Evolutionary conservation across 2,329 filamentous ascomycete genomes (phyloP).

Genomic region (Thelonectria rubi): DNA sequence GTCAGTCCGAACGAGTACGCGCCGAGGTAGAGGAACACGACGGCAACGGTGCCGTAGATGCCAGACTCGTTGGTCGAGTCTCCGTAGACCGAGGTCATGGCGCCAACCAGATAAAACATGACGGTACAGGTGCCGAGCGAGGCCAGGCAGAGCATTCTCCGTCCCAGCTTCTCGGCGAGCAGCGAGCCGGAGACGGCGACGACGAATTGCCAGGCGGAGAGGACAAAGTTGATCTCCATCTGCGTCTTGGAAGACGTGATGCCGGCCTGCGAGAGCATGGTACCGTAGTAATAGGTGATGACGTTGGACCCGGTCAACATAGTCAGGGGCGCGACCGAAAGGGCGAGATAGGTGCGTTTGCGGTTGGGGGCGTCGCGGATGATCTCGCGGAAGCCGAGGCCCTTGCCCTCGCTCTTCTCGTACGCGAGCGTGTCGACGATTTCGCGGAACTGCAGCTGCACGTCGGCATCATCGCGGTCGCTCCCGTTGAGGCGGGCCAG

Average conservation of each 20-base stretch:
- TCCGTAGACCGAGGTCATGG: slow-evolving; percentile 10
- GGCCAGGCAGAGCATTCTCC: neutral
- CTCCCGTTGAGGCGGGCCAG: slow-evolving; percentile 47
- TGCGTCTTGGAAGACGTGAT: neutral
- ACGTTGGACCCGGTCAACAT: neutral
- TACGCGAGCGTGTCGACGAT: too few species aligned
- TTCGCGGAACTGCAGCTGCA: neutral
- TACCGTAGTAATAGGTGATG: slow-evolving; percentile 6
- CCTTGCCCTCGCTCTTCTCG: too few species aligned
- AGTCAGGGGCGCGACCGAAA: neutral
- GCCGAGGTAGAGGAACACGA: slow-evolving; percentile 61
- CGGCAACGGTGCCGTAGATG: slow-evolving; percentile 48
- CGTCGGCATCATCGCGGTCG: slow-evolving; percentile 54
- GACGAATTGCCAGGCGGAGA: neutral
- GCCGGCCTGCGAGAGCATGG: slow-evolving; percentile 1
- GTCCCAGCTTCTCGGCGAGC: neutral
- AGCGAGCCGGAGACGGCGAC: neutral
- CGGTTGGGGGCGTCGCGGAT: too few species aligned
- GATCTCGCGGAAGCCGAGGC: too few species aligned
- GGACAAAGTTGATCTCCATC: neutral
- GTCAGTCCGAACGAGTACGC: slow-evolving; percentile 53
- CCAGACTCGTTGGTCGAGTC: slow-evolving; percentile 47
- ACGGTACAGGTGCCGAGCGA: neutral
- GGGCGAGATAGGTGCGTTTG: neutral
- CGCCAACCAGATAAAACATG: neutral